Evolutionary conservation across 108 stramenopile species (phyloP).

Genomic region (Chaetoceros muelleri): DNA sequence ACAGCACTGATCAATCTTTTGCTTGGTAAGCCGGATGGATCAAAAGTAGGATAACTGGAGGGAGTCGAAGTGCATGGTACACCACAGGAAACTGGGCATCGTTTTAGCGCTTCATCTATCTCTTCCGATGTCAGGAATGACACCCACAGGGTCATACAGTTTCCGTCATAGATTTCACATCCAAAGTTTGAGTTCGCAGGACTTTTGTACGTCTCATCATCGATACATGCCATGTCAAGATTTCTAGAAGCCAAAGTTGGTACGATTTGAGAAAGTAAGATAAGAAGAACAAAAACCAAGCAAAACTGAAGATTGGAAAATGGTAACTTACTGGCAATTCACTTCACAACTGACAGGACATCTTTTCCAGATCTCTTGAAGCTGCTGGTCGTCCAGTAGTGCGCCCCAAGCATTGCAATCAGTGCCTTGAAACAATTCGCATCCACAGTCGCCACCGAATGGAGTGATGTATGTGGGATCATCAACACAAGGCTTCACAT

Average conservation of each 20-base stretch:
- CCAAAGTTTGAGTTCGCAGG: not conserved
- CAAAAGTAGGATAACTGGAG: no score
- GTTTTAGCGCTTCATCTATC: not conserved
- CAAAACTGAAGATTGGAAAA: not conserved
- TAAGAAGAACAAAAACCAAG: not conserved
- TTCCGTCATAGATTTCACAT: not conserved
- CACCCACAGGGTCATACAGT: not conserved
- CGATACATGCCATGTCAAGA: no score
- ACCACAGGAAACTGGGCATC: not conserved
- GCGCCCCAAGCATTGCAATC: not conserved
- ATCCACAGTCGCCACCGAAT: not conserved
- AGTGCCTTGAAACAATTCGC: not conserved
- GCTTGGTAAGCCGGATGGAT: no score
- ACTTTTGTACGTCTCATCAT: not conserved
- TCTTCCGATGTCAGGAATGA: not conserved
- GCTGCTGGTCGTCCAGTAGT: not conserved
- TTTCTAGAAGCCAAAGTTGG: no score
- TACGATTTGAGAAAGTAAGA: not conserved
- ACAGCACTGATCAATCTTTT: no score
- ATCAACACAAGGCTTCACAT: not conserved
- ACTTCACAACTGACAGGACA: not conserved
- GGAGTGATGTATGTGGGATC: not conserved
- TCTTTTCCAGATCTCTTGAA: not conserved
- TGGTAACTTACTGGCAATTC: not conserved
- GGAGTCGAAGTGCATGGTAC: no score